Evolutionary conservation across 352 stramenopile genomes (phyloP).

Genomic region (Globisporangium paroecandrum): DNA sequence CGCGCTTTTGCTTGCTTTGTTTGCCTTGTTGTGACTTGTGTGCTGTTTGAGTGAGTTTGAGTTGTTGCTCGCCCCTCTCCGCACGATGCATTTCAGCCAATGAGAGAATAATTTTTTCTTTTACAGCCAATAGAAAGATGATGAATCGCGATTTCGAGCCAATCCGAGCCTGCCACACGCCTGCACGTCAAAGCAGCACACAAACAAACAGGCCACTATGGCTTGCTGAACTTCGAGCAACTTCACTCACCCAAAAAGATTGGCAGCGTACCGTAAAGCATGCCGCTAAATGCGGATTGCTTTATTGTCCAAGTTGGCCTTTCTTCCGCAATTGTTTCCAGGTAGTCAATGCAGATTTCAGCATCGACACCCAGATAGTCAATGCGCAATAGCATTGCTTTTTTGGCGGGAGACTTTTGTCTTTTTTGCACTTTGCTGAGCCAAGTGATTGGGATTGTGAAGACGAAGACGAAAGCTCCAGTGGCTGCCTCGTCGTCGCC

Average conservation of each 20-base stretch:
- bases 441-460: neutral
- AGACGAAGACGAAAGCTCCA: neutral
- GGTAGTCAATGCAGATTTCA: neutral
- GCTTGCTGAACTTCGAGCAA: slow-evolving; percentile 4
- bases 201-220: neutral
- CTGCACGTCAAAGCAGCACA: neutral
- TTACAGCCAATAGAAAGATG: neutral
- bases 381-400: neutral
- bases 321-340: neutral
- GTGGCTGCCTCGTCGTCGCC: neutral
- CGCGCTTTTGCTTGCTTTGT: neutral
- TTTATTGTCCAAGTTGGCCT: neutral
- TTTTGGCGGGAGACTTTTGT: slow-evolving; percentile 2
- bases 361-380: neutral
- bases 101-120: neutral
- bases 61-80: neutral
- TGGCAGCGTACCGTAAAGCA: neutral
- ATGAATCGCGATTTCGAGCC: slow-evolving; percentile 12
- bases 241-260: neutral
- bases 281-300: neutral
- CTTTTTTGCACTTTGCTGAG: neutral
- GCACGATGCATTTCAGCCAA: slow-evolving; percentile 7
- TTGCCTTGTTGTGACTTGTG: neutral
- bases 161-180: slow-evolving; percentile 37
- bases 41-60: too few species aligned